Conservation (phyloP, 108 stramenopile species). For the Schizochytrium sp. region DNA sequence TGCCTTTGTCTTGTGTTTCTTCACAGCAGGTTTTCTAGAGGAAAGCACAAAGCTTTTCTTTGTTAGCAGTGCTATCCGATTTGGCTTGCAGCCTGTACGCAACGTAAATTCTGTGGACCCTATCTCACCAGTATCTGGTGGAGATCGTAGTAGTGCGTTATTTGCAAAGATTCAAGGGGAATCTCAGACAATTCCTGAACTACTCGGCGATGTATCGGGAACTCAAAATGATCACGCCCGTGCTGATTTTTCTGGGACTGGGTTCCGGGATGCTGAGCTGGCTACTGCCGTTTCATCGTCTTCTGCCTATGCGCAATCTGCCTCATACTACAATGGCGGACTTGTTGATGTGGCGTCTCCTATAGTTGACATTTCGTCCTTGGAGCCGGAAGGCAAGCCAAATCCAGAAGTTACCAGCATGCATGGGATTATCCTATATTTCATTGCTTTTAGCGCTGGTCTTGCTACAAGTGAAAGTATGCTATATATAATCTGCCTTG, state of each 20-base stretch:
- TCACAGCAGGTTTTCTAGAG: slow-evolving; percentile 39
- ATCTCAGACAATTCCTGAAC: no score
- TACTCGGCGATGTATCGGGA: no score
- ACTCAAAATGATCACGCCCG: no score
- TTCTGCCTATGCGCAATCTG: not conserved
- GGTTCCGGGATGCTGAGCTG: no score
- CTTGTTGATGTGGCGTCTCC: not conserved
- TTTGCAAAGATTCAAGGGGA: not conserved
- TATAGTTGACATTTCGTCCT: not conserved
- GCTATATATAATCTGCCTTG: slow-evolving; percentile 28
- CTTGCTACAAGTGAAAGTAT: slow-evolving; percentile 48
- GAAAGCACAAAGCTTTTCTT: slow-evolving; percentile 39
- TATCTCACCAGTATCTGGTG: not conserved
- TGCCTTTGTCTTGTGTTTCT: slow-evolving; percentile 24
- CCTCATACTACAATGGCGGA: not conserved
- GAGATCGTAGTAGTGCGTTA: not conserved
- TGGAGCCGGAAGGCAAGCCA: slow-evolving; percentile 33
- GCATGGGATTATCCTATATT: slow-evolving; percentile 43
- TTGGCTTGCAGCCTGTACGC: not conserved
- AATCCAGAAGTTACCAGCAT: slow-evolving; percentile 4
- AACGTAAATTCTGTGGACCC: not conserved
- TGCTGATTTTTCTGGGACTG: no score
- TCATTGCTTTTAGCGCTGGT: slow-evolving; percentile 26
- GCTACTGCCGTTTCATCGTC: not conserved
- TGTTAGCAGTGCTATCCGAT: slow-evolving; percentile 43